These are phyloP conservation scores for Cerioporus squamosus DNA, from an alignment of 1,284 basidiomycete genomes.

Conservation along the genomic window DNA sequence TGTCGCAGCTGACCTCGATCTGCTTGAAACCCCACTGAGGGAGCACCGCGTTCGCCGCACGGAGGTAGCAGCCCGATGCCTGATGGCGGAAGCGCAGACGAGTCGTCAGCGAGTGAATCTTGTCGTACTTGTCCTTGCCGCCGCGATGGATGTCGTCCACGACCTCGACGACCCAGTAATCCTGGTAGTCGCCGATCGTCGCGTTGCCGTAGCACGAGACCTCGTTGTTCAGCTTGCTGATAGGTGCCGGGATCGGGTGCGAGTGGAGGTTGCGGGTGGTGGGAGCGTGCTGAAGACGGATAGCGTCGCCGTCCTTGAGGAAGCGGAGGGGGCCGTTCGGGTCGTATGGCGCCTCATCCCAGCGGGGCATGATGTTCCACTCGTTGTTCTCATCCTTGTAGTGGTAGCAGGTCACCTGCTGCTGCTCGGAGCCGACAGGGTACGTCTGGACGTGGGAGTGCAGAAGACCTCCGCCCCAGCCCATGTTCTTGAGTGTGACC, in stretches of 20 bases:
- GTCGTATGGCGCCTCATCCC: constrained; percentile 75
- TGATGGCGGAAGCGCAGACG: constrained; percentile 86
- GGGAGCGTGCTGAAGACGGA: constrained; percentile 82
- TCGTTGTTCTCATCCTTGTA: constrained; percentile 99
- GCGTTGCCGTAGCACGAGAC: constrained; percentile 92
- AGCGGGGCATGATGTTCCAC: constrained; percentile 82
- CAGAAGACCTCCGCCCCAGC: constrained; percentile 94
- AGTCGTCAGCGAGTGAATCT: constrained; percentile 91
- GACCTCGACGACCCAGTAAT: constrained; percentile 94
- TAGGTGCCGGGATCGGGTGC: constrained; percentile 85
- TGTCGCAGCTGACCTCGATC: constrained; percentile 93
- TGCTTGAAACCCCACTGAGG: constrained; percentile 99
- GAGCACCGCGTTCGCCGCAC: constrained; percentile 87
- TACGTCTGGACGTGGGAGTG: constrained; percentile 97
- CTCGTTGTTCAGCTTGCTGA: constrained; percentile 91
- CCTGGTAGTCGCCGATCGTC: constrained; percentile 86
- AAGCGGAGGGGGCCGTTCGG: constrained; percentile 69
- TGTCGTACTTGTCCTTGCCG: constrained; percentile 59
- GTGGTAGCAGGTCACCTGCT: constrained; percentile 99
- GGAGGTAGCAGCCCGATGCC: constrained; percentile 84
- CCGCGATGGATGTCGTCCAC: constrained; percentile 86
- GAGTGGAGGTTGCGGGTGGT: constrained; percentile 95
- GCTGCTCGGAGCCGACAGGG: constrained; percentile 91
- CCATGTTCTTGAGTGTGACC: constrained; percentile 96
- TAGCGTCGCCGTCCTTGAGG: constrained; percentile 77